Percentiles rank a stretch among this genome's conserved stretches.
Evolutionary conservation across 192 early-diverging fungal genomes (phyloP).

Genomic region (Umbelopsis ramanniana): DNA sequence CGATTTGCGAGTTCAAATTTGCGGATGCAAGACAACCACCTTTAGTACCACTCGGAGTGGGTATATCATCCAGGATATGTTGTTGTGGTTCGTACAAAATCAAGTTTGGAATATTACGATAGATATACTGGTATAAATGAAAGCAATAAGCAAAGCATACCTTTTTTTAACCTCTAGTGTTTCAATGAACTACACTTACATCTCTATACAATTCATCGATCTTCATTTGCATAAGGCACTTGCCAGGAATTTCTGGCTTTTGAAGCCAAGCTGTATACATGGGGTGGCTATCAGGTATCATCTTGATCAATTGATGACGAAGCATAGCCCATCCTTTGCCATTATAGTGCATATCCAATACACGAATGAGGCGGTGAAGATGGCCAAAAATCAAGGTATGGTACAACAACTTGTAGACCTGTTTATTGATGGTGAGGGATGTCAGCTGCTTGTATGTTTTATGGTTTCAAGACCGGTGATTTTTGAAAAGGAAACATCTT

Average conservation of each 20-base stretch:
- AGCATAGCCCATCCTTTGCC: constrained; percentile 64
- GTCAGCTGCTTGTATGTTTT: not conserved
- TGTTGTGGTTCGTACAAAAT: constrained; percentile 33
- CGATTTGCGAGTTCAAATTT: not conserved
- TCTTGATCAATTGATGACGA: constrained; percentile 48
- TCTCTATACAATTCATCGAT: constrained; percentile 68
- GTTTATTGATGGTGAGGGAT: not conserved
- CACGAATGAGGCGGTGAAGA: constrained; percentile 63
- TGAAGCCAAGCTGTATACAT: constrained; percentile 55
- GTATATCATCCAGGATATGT: not conserved
- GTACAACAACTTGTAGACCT: constrained; percentile 62
- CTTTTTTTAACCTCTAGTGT: not conserved
- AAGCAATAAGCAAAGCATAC: not conserved
- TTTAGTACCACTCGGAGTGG: not conserved
- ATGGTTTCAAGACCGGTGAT: too few relatives aligned
- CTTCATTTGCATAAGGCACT: constrained; percentile 73
- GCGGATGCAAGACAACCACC: not conserved
- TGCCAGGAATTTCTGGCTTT: constrained; percentile 46
- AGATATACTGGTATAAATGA: constrained; percentile 38
- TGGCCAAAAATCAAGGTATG: constrained; percentile 66
- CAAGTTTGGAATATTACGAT: constrained; percentile 38
- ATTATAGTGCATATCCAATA: constrained; percentile 59
- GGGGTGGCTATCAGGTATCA: constrained; percentile 50
- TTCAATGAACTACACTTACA: constrained; percentile 36
- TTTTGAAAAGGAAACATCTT: not conserved